Base-by-base conservation (phyloP, 1,284 basidiomycete species). In the Gomphus bonarii region DNA sequence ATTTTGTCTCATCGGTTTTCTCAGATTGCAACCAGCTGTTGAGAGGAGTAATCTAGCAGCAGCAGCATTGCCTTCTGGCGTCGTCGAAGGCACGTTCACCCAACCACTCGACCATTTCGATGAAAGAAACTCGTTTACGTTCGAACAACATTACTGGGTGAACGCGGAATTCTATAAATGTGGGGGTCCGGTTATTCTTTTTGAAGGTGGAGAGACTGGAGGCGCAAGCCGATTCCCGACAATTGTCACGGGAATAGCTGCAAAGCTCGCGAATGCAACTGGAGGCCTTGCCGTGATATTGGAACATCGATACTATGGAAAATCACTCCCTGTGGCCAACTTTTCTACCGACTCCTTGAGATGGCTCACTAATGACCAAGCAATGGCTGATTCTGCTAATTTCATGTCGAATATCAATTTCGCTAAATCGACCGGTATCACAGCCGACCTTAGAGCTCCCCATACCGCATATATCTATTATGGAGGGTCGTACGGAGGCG, bases 351-450 rank as follows among this genome's bases (percentile, higher is more conserved):
- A 70, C 63, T 68, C 68, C 61, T 67, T 74, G n/a, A 69, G 73
- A 31, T 75, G 75, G 70, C 68, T 82, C 25, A 79, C 73, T 61
- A 79, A 79, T 58, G 71, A 69, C 8, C 78, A 80, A 62, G 72
- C 78, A 0, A 64, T 79, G 2, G 70, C 76, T 59, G 80, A 82
- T 64, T 74, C 73, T 30, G 77, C 75, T 3, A 64, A 73, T 63
- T 80, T 81, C 62, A 76, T 79, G 58, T 61, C 68, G 18, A 66
- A 72, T 59, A 72, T 80, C 63, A 63, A 69, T 36, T 68, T 76
- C 10, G 46, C 36, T 22, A 30, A 25, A 7, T 22, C 48, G 14
- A 53, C 49, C 11, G 60, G 63, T 0, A 68, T 73, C 3, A 63
- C 75, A 3, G 63, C 68, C n/a, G 59, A 66, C 11, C 60, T 69